Percentiles rank a stretch among this genome's conserved stretches.
Evolutionary conservation across 2,329 filamentous ascomycete genomes (phyloP).

Genomic region (Fusarium sp.): DNA sequence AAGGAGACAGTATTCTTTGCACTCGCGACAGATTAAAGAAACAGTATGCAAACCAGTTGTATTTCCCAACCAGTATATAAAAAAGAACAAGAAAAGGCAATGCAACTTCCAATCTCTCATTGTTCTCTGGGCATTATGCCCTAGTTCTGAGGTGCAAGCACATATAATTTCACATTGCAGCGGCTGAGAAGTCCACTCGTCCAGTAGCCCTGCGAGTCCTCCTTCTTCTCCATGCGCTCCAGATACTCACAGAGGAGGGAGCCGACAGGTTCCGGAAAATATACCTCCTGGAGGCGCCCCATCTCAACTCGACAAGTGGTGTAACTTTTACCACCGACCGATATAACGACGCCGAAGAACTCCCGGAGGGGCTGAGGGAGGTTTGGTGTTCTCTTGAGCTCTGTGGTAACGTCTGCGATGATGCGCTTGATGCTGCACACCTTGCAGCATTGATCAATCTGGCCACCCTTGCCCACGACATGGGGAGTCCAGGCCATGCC

Average conservation of each 20-base stretch:
- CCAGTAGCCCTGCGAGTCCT: background rate
- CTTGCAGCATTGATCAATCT: background rate
- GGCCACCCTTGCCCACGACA: background rate
- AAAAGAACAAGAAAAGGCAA: background rate
- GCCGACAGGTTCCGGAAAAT: background rate
- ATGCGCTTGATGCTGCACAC: background rate
- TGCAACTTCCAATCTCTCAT: background rate
- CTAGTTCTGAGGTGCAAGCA: background rate
- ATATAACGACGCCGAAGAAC: background rate
- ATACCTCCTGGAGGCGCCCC: background rate
- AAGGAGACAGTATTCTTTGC: background rate
- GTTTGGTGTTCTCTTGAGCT: background rate
- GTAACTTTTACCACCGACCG: background rate
- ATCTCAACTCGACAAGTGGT: background rate
- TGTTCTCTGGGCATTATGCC: background rate
- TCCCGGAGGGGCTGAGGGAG: background rate
- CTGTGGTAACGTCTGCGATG: background rate
- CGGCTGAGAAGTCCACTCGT: background rate
- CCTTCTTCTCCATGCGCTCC: background rate
- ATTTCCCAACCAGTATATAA: no score
- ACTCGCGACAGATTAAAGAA: background rate
- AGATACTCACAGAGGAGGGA: background rate
- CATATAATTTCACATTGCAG: background rate
- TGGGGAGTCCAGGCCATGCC: background rate
- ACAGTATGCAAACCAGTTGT: fast-evolving